A percentile compares a stretch with the other conserved stretches of the same genome.
Conservation (phyloP, 2,329 filamentous ascomycete genomes). For the Nakataea oryzae region DNA sequence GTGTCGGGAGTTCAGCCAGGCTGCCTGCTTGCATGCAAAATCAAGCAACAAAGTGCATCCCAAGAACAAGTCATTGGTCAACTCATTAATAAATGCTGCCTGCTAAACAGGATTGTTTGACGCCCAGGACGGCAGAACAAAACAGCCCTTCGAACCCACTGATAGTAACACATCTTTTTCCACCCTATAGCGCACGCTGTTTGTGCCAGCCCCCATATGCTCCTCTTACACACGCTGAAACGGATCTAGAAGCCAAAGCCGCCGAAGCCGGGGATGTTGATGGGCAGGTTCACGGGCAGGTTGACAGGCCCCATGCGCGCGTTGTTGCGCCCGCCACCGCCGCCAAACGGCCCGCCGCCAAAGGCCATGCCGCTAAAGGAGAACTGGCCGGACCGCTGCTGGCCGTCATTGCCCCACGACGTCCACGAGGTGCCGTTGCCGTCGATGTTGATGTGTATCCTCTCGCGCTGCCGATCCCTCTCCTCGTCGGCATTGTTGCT, state of each 20-base stretch:
- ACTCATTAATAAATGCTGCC: background rate
- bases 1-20: no score
- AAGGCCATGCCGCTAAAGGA: background rate
- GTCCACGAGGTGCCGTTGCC: background rate
- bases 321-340: background rate
- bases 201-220: background rate
- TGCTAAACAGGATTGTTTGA: background rate
- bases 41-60: no score
- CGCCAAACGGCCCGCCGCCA: background rate
- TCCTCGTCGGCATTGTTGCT: background rate
- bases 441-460: constrained; percentile 1
- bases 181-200: no score
- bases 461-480: constrained; percentile 1
- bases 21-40: no score
- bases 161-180: background rate
- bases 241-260: background rate
- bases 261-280: background rate
- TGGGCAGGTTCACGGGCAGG: background rate
- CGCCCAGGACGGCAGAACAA: background rate
- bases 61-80: no score
- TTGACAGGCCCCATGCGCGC: background rate
- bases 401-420: background rate
- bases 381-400: background rate
- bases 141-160: background rate
- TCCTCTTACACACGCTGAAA: background rate